phyloP scores from a whole-genome alignment of 2,329 filamentous ascomycete species.

The Paracorniculantispora psalliotae region DNA sequence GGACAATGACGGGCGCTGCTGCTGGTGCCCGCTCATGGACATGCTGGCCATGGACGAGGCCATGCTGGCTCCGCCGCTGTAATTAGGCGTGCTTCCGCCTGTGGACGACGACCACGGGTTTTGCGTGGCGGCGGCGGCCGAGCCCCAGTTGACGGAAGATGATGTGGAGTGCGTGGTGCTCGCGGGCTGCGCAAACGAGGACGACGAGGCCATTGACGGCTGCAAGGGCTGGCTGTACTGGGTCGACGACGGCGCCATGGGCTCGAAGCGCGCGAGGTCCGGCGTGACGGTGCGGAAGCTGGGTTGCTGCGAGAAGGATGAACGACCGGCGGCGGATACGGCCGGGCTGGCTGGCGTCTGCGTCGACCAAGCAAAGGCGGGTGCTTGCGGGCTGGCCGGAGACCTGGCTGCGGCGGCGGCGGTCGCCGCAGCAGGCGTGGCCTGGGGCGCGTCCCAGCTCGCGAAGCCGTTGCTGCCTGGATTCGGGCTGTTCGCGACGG shows the following conservation, averaged over 20 bases:
- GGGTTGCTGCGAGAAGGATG: constrained; percentile 22
- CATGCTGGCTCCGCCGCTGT: constrained; percentile 28
- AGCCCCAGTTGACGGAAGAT: constrained; percentile 46
- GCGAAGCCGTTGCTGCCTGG: constrained; percentile 36
- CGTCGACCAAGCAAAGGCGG: constrained; percentile 61
- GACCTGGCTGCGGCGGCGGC: constrained; percentile 32
- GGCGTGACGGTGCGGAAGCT: constrained; percentile 55
- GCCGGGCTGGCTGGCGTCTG: constrained; percentile 39
- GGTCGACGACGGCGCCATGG: constrained; percentile 54
- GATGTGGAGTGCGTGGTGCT: constrained; percentile 24
- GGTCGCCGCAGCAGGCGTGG: constrained; percentile 21
- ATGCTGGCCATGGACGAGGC: constrained; percentile 43
- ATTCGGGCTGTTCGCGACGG: constrained; percentile 21
- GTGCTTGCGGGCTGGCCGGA: constrained; percentile 35
- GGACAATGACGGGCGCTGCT: constrained; percentile 28
- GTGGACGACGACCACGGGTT: constrained; percentile 46
- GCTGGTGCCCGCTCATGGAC: constrained; percentile 38
- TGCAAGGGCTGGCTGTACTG: constrained; percentile 60
- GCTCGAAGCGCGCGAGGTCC: constrained; percentile 50
- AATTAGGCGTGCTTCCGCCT: constrained; percentile 27
- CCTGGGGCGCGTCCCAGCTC: constrained; percentile 45
- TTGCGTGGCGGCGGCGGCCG: constrained; percentile 31
- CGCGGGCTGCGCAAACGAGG: constrained; percentile 24
- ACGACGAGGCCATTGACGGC: constrained; percentile 35
- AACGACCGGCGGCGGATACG: constrained; percentile 14